Conservation (phyloP, 148 eudicot species). For the Rheum nobile region DNA sequence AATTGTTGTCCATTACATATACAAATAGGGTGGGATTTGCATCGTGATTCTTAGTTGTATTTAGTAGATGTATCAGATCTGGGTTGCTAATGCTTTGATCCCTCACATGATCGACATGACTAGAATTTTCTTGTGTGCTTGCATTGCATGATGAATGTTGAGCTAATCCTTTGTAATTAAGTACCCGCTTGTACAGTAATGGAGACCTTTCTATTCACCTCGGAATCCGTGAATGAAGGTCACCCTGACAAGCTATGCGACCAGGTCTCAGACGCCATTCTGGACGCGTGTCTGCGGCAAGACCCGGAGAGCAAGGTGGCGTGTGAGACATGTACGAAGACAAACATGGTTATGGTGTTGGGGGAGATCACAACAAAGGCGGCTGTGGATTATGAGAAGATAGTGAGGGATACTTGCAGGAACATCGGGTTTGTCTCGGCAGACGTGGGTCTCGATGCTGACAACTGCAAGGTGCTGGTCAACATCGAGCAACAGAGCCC, state of each 20-base stretch:
- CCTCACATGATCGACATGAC: too few species aligned
- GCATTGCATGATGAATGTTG: background rate
- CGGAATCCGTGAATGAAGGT: conserved; percentile 20
- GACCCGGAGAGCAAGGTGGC: conserved; percentile 20
- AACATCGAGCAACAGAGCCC: conserved; percentile 20
- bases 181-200: background rate
- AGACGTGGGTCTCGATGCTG: conserved; percentile 17
- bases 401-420: conserved; percentile 16
- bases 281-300: conserved; percentile 17
- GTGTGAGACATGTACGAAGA: conserved; percentile 18
- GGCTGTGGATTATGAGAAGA: conserved; percentile 13
- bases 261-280: conserved; percentile 19
- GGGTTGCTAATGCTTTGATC: too few species aligned
- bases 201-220: conserved; percentile 18
- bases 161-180: background rate
- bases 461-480: conserved; percentile 15
- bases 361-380: conserved; percentile 21
- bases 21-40: too few species aligned
- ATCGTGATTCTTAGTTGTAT: too few species aligned
- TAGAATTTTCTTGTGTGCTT: background rate
- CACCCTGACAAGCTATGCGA: conserved; percentile 21
- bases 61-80: too few species aligned
- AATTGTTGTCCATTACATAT: too few species aligned
- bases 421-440: conserved; percentile 12
- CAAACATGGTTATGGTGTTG: conserved; percentile 21